A percentile compares a stretch with the other conserved stretches of the same genome.
Conservation (phyloP, 352 stramenopile species). For the Pelagophyceae sp. region DNA sequence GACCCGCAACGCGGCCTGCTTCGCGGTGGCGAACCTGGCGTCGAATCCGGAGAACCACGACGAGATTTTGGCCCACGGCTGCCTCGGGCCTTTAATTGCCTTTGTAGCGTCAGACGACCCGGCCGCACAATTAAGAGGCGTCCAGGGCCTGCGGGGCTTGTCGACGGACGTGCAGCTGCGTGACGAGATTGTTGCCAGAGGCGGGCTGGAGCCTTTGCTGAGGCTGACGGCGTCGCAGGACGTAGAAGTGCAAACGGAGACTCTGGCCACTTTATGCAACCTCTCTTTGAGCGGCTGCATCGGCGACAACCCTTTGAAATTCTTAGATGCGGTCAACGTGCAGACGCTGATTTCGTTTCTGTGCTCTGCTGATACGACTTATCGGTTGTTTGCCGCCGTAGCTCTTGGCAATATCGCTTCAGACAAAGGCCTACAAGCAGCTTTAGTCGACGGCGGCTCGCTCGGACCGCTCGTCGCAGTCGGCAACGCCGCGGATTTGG, state of each 20-base stretch:
- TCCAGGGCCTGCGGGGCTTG: slow-evolving; percentile 77
- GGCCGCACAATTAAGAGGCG: slow-evolving; percentile 69
- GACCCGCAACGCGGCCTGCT: slow-evolving; percentile 72
- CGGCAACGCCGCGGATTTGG: slow-evolving; percentile 74
- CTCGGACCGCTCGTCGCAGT: slow-evolving; percentile 81
- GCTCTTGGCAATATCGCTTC: slow-evolving; percentile 87
- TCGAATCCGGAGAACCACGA: slow-evolving; percentile 78
- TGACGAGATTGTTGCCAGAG: slow-evolving; percentile 70
- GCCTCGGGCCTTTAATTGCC: slow-evolving; percentile 41
- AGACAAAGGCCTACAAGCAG: slow-evolving; percentile 49
- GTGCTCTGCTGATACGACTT: slow-evolving; percentile 83
- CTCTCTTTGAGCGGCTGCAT: slow-evolving; percentile 87
- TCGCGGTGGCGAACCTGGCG: slow-evolving; percentile 83
- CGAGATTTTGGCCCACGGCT: slow-evolving; percentile 57
- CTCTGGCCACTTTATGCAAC: slow-evolving; percentile 91
- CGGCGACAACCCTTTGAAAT: slow-evolving; percentile 67
- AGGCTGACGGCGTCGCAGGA: slow-evolving; percentile 76
- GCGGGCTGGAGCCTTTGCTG: slow-evolving; percentile 72
- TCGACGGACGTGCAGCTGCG: slow-evolving; percentile 71
- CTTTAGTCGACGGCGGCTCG: slow-evolving; percentile 62
- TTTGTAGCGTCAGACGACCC: slow-evolving; percentile 32
- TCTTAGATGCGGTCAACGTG: slow-evolving; percentile 79
- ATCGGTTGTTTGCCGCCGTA: slow-evolving; percentile 86
- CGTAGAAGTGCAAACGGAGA: slow-evolving; percentile 86
- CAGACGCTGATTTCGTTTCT: slow-evolving; percentile 80